Evolutionary conservation across 2,329 filamentous ascomycete genomes (phyloP), one percentile per base, ranked within the genome.

Genomic region (Cadophora sp.): DNA sequence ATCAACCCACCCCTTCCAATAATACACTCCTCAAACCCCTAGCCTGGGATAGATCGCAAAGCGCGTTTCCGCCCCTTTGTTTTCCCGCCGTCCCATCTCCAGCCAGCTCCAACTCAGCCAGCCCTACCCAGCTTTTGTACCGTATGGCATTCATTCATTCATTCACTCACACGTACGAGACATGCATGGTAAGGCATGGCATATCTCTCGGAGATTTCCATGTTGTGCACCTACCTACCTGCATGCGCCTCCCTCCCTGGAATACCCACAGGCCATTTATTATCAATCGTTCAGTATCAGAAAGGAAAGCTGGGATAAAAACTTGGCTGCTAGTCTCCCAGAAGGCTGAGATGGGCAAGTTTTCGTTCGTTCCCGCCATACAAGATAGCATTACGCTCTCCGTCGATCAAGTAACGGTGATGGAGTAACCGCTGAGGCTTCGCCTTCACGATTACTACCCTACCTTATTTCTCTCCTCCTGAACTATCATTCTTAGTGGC

Each of bases 121-220:
- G 36, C 33, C 18, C 16, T 30, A n/a, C 13, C 27, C 36, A 39
- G 36, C 36, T 39, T 8, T 2, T 9, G 8, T 13, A 5, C 36
- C 2, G 2, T 39, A 39, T 39, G 36, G 36, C 11, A 45, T 18
- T 45, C 3, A 30, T 30, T 30, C 27, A 30, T 7, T 51, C 48
- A 4, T 18, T 45, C 3, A 30, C 6, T 30, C 27, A 30, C 18
- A 30, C 48, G 4, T 14, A 51, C 48, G n/a, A 51, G 24, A 6
- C 27, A 30, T 30, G 27, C 4, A 30, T 30, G 27, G n/a, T n/a
- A n/a, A n/a, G n/a, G 27, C 27, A 30, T 30, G 27, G 48, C 48
- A 24, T 27, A 9, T 56, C 51, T 58, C 51, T 58, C 53, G 53
- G 53, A 58, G 20, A 58, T 58, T 24, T 24, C 53, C n/a, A 22